A percentile compares a stretch with the other conserved stretches of the same genome.
phyloP scores from a whole-genome alignment of 2,329 filamentous ascomycete genomes.

The Aspergillus japonicus region DNA sequence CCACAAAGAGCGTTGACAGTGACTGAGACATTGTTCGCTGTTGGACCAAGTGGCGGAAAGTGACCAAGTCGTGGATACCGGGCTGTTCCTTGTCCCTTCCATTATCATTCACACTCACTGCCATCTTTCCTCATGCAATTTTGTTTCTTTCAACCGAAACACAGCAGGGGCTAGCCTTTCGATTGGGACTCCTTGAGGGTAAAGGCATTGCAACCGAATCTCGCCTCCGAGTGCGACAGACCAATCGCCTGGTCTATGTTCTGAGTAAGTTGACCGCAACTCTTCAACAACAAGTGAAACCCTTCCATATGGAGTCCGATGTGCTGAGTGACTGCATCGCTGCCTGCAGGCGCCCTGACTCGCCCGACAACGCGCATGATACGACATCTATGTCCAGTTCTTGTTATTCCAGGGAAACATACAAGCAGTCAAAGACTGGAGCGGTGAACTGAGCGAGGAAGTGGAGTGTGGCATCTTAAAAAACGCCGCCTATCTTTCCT shows the following conservation, averaged over 20 bases:
- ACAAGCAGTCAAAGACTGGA: constrained; percentile 13
- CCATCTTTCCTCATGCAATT: not conserved
- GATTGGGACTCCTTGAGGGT: not conserved
- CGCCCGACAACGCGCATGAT: constrained; percentile 22
- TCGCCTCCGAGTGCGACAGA: not conserved
- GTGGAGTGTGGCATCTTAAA: constrained; percentile 18
- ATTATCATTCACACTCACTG: not conserved
- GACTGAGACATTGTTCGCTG: constrained; percentile 6
- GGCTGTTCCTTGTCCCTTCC: not conserved
- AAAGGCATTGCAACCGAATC: not conserved
- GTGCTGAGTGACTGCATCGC: constrained; percentile 19
- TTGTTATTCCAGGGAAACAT: constrained; percentile 8
- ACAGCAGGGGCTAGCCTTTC: not conserved
- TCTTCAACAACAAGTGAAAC: constrained; percentile 19
- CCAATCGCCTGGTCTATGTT: not conserved
- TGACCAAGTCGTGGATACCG: not conserved
- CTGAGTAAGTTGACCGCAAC: constrained; percentile 11
- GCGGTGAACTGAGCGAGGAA: constrained; percentile 28
- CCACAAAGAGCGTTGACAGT: not conserved
- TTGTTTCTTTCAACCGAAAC: not conserved
- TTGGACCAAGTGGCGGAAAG: not conserved
- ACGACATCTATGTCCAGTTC: constrained; percentile 12
- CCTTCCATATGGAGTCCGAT: constrained; percentile 21
- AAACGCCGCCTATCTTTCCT: constrained; percentile 18
- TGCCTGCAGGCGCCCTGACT: constrained; percentile 29